phyloP scores from a whole-genome alignment of 805 yeast species.

The Metschnikowia shivogae region DNA sequence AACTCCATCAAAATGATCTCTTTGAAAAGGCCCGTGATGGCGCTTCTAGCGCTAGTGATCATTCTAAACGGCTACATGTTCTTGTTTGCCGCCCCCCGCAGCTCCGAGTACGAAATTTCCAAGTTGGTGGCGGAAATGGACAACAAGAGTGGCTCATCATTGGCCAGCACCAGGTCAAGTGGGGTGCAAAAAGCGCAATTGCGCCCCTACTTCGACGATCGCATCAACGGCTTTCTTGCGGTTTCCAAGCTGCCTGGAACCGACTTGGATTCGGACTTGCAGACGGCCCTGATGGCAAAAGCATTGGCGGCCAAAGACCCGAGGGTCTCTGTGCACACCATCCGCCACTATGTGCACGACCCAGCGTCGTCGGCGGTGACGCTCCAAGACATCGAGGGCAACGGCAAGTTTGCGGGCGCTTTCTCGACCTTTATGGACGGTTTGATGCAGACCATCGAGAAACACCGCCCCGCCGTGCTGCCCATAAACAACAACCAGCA shows the following conservation, averaged over 20 bases:
- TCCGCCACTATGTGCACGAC: constrained; percentile 3
- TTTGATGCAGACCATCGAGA: constrained; percentile 18
- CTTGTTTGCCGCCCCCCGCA: constrained; percentile 2
- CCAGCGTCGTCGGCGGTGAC: background rate
- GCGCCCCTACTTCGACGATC: constrained; percentile 12
- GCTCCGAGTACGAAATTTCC: constrained; percentile 6
- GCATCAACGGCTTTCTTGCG: constrained; percentile 11
- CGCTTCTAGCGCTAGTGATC: constrained; percentile 6
- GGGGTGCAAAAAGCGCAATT: constrained; percentile 2
- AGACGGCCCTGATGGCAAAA: constrained; percentile 6
- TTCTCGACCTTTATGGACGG: constrained; percentile 21
- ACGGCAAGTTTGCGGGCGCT: constrained; percentile 13
- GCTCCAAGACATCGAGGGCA: background rate
- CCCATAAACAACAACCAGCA: constrained; percentile 27
- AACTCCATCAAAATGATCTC: background rate
- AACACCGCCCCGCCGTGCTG: constrained; percentile 20
- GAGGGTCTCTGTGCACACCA: constrained; percentile 2
- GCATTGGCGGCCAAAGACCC: background rate
- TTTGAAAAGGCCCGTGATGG: background rate
- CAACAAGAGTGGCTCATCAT: background rate
- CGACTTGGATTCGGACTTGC: constrained; percentile 8
- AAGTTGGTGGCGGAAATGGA: constrained; percentile 1
- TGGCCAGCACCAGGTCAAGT: background rate
- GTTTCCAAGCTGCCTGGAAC: constrained; percentile 6
- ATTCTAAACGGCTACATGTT: constrained; percentile 4